These are phyloP conservation scores for Solanum acaule DNA, from an alignment of 257 asterid species.

Conservation along the genomic window DNA sequence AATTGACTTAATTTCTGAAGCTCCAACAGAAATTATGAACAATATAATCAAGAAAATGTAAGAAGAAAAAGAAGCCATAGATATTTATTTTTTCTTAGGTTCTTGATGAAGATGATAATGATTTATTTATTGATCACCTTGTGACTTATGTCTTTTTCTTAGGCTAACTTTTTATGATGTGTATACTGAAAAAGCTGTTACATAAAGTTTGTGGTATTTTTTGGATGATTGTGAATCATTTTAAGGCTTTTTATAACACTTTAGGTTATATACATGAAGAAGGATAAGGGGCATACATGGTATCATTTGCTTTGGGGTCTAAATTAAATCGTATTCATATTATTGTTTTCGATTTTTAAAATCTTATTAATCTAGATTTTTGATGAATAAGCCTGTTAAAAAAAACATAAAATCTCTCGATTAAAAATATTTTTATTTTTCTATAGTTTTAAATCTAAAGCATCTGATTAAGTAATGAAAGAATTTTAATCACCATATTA, in stretches of 20 bases:
- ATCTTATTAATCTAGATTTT: neutral
- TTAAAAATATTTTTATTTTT: fast-evolving
- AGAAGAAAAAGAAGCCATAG: conserved; percentile 18
- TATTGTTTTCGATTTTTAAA: neutral
- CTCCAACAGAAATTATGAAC: conserved; percentile 13
- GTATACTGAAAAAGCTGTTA: neutral
- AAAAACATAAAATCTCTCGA: neutral
- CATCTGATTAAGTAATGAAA: neutral
- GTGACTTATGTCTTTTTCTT: neutral
- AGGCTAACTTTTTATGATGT: neutral
- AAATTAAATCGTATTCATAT: neutral
- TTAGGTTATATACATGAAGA: neutral
- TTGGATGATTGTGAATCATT: neutral
- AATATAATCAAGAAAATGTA: conserved; percentile 16
- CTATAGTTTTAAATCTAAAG: neutral
- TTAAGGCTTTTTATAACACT: neutral
- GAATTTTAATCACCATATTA: neutral
- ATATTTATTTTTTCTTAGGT: neutral
- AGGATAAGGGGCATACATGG: neutral
- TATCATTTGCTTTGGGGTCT: neutral
- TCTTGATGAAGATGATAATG: neutral
- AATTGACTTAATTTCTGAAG: conserved; percentile 18
- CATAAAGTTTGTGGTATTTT: neutral
- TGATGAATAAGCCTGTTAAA: neutral
- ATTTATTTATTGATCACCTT: neutral